A percentile compares a stretch with the other conserved stretches of the same genome.
phyloP scores from a whole-genome alignment of 768 basidiomycete species.

The Floccularia luteovirens region DNA sequence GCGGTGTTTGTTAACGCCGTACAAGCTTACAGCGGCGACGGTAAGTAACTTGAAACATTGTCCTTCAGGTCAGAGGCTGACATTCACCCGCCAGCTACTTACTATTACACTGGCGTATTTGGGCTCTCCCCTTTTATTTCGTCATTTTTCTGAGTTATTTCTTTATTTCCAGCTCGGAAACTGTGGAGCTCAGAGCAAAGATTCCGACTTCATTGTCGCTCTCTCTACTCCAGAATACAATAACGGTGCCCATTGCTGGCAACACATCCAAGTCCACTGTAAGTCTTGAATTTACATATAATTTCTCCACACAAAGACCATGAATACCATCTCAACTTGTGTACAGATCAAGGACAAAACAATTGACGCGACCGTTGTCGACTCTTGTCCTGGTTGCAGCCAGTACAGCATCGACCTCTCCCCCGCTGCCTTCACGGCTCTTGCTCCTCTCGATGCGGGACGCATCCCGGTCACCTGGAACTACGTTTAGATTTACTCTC shows the following conservation, averaged over 20 bases:
- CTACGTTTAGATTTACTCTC: constrained; percentile 9
- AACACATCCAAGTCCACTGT: constrained; percentile 12
- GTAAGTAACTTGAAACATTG: background rate
- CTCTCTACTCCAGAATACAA: constrained; percentile 11
- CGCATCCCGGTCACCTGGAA: constrained; percentile 17
- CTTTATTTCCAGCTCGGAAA: constrained; percentile 10
- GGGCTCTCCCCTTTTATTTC: no score
- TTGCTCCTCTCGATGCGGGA: constrained; percentile 17
- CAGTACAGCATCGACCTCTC: constrained; percentile 19
- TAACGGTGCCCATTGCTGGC: constrained; percentile 11
- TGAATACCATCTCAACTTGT: no score
- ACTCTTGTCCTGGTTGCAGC: constrained; percentile 21
- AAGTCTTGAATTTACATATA: constrained; percentile 2
- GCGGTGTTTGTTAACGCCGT: background rate
- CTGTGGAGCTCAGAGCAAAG: constrained; percentile 11
- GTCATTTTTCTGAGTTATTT: no score
- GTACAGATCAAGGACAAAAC: constrained; percentile 16
- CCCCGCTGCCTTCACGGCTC: constrained; percentile 15
- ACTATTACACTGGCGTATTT: constrained; percentile 1
- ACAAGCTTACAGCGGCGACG: background rate
- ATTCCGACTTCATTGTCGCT: constrained; percentile 16
- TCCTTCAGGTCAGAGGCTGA: background rate
- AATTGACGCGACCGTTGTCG: constrained; percentile 16
- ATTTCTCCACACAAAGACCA: background rate
- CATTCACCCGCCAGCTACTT: background rate